phyloP scores from a whole-genome alignment of 2,329 filamentous ascomycete species.

The Fusarium acutatum region DNA sequence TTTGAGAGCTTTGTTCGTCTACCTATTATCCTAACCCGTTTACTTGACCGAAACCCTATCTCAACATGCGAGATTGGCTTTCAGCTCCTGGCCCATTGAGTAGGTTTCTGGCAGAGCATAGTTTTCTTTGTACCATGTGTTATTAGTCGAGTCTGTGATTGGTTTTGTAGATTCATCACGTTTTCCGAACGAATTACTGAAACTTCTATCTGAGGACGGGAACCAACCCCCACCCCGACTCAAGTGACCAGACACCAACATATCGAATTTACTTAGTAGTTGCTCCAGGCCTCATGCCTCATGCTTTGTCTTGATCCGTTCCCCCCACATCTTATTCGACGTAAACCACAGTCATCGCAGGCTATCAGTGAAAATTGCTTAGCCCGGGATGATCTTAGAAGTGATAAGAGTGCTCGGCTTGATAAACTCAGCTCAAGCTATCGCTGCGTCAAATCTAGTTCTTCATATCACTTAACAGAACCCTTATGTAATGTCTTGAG shows the following conservation, averaged over 20 bases:
- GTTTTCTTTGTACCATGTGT: slow-evolving; percentile 1
- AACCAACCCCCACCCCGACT: not conserved
- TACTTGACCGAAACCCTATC: slow-evolving; percentile 17
- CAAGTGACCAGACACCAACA: not conserved
- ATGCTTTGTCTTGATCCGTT: not conserved
- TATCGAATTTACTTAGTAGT: not conserved
- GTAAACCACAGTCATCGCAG: not conserved
- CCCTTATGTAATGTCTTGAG: not conserved
- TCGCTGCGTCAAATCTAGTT: not conserved
- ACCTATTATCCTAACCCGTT: slow-evolving; percentile 5
- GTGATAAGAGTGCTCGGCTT: not conserved
- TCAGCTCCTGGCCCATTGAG: not conserved
- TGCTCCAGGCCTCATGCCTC: not conserved
- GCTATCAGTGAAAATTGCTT: not conserved
- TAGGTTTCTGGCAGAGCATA: not conserved
- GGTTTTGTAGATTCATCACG: not conserved
- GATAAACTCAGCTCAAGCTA: not conserved
- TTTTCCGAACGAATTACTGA: not conserved
- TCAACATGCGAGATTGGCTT: not conserved
- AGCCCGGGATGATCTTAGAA: not conserved
- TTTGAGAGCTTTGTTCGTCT: not conserved
- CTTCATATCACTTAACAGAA: not conserved
- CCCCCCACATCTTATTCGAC: not conserved
- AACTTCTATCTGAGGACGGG: not conserved
- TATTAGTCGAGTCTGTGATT: slow-evolving; percentile 4